A percentile compares a stretch with the other conserved stretches of the same genome.
These are phyloP conservation scores for Solanum hybrid DNA, from an alignment of 305 asterid species.

Conservation along the genomic window DNA sequence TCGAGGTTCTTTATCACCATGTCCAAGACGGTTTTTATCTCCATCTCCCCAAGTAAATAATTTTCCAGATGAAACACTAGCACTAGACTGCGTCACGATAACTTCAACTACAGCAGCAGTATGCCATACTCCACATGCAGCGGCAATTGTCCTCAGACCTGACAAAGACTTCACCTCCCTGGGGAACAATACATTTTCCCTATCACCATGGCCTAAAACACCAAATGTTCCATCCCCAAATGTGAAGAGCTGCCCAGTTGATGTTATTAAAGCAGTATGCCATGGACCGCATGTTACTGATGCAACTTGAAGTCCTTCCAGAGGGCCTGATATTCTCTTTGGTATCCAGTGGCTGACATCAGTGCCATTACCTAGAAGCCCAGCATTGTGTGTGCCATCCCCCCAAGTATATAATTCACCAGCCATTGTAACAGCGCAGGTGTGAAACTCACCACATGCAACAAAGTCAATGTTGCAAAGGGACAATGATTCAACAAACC, in stretches of 20 bases:
- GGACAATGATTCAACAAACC: constrained; percentile 65
- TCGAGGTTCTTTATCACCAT: constrained; percentile 87
- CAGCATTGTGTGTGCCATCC: constrained; percentile 85
- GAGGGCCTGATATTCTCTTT: constrained; percentile 81
- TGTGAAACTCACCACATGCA: constrained; percentile 97
- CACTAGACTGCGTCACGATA: constrained; percentile 61
- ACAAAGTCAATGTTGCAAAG: constrained; percentile 60
- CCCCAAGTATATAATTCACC: constrained; percentile 99
- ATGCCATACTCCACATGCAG: constrained; percentile 99
- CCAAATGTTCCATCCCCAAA: constrained; percentile 97
- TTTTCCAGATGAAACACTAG: constrained; percentile 77
- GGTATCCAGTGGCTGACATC: constrained; percentile 93
- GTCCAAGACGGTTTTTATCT: constrained; percentile 92
- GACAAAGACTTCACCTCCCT: constrained; percentile 76
- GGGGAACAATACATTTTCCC: constrained; percentile 53
- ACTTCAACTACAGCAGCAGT: constrained; percentile 97
- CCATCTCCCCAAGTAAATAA: constrained; percentile 99
- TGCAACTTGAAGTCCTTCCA: constrained; percentile 82
- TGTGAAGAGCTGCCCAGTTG: constrained; percentile 78
- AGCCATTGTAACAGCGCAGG: constrained; percentile 79
- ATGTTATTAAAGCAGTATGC: constrained; percentile 89
- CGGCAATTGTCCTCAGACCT: constrained; percentile 81
- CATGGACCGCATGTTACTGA: constrained; percentile 90
- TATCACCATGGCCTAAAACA: constrained; percentile 84
- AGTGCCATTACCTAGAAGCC: constrained; percentile 84